Conservation (phyloP, 2,329 filamentous ascomycete species). For the Chalaropsis ovoidea region DNA sequence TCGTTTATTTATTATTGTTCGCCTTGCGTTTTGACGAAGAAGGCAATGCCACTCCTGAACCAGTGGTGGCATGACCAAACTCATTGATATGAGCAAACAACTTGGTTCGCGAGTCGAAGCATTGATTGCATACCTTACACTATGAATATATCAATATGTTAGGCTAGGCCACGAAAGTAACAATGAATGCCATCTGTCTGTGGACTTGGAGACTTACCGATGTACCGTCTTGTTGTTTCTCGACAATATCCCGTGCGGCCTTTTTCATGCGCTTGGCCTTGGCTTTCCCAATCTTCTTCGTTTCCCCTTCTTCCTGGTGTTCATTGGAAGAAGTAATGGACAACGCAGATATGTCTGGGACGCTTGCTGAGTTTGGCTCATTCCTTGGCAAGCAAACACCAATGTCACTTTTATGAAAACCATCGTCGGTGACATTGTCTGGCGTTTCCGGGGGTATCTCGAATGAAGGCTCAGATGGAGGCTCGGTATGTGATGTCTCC, state of each 20-base stretch:
- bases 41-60: not conserved
- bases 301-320: not conserved
- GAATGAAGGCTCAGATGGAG: not conserved
- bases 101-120: constrained; percentile 53
- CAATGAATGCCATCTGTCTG: not conserved
- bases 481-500: not conserved
- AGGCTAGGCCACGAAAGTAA: not conserved
- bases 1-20: constrained; percentile 11
- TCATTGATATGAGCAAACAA: constrained; percentile 65
- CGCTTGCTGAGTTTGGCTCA: no score
- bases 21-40: constrained; percentile 16
- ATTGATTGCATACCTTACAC: constrained; percentile 35
- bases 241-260: constrained; percentile 31
- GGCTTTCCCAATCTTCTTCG: constrained; percentile 22
- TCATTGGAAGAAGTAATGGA: not conserved
- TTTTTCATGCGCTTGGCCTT: constrained; percentile 24
- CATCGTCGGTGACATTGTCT: not conserved
- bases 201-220: constrained; percentile 31
- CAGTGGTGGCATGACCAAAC: constrained; percentile 51
- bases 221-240: constrained; percentile 30
- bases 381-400: not conserved
- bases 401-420: not conserved
- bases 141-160: constrained; percentile 10
- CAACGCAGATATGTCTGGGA: not conserved
- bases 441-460: not conserved